Conservation (phyloP, 176 grass and related monocot species). For the Aegilops umbellulata region DNA sequence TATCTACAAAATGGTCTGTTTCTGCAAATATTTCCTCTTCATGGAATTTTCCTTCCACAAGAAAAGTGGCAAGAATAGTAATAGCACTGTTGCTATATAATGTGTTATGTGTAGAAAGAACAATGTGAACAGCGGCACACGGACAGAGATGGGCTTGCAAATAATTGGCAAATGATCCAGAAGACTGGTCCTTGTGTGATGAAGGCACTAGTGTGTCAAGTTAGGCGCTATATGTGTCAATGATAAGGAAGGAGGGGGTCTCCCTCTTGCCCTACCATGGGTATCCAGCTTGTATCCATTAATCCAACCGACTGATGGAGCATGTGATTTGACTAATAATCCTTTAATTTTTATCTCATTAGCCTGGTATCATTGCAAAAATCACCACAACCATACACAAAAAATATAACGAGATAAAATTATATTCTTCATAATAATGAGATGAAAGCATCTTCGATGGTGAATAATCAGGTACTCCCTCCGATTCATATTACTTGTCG, state of each 20-base stretch:
- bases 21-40: not conserved
- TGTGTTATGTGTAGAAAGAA: constrained; percentile 6
- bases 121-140: not conserved
- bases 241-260: constrained; percentile 17
- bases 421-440: no score
- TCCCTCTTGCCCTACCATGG: constrained; percentile 33
- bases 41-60: not conserved
- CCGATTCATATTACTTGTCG: no score
- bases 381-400: not conserved
- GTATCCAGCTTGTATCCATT: constrained; percentile 39
- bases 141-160: no score
- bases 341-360: not conserved
- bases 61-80: not conserved
- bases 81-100: not conserved
- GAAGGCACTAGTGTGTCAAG: constrained; percentile 27
- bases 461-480: not conserved
- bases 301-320: constrained; percentile 10
- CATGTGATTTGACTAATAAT: constrained; percentile 14
- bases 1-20: not conserved
- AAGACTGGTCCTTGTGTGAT: constrained; percentile 11
- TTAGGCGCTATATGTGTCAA: constrained; percentile 35
- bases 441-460: not conserved
- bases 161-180: not conserved
- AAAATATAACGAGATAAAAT: not conserved
- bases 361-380: not conserved